Base-by-base conservation (phyloP, 768 basidiomycete genomes). In the Dictyophora rubrovolvata region DNA sequence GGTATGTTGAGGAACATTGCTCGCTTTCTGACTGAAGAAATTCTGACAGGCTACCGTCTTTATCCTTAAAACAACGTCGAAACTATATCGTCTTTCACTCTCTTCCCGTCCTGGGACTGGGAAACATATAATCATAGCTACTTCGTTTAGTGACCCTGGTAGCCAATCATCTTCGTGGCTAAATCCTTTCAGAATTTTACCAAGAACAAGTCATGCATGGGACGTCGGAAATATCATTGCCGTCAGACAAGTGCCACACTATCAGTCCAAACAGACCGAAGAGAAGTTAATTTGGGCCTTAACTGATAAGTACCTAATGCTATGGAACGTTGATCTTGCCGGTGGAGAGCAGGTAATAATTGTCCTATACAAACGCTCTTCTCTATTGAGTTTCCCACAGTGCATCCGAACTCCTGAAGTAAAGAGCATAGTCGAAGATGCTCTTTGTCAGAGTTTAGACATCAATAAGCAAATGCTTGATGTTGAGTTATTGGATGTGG, bases 401-500 rank as follows among this genome's bases (percentile, higher is more conserved):
- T 59, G 61, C 20, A 56, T 28, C 11, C 35, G 47, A 17, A 48
- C 51, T 23, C 18, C 21, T 21, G 53, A 63, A 28, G 49, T 63
- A 9, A 16, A 33, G 23, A 47, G 57, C 7, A 37, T 61, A 14
- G 48, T 62, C 22, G 34, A 47, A 3, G 36, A 57, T 9, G 49
- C 51, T 5, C 47, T 50, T 48, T 50, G 22, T 9, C 28, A 46
- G 14, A 55, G 56, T 21, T 18, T 21, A 21, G 46, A 58, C 16
- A n/a, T 10, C 20, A 53, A 59, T 14, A 18, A 16, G 37, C 21
- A 36, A 10, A 48, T 77, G 59, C 70, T 88, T 47, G 87, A 89
- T 63, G 70, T 92, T 3, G 89, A 92, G 66, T 69, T 90, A 46
- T 72, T 89, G 50, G 89, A 91, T 72, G 63, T 89, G 35, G 79